A percentile compares a stretch with the other conserved stretches of the same genome.
Conservation (phyloP, 192 early-diverging fungal genomes). For the Entophlyctis helioformis region DNA sequence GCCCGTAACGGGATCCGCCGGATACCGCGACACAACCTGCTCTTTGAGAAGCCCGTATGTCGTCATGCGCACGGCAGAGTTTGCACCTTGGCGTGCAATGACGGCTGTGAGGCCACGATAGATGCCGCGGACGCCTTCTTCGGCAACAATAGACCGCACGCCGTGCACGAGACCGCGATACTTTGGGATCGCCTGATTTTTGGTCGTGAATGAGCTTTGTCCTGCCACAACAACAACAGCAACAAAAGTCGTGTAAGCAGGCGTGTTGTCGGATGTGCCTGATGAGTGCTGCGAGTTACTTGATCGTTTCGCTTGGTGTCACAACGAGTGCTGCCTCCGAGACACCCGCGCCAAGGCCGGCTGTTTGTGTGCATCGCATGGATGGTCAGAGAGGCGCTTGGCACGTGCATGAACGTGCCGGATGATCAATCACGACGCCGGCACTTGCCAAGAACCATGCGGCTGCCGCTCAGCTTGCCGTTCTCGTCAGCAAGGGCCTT, state of each 20-base stretch:
- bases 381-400: too few species aligned
- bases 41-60: slow-evolving; percentile 74
- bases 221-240: too few species aligned
- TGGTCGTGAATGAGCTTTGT: slow-evolving; percentile 93
- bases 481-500: slow-evolving; percentile 52
- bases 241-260: too few species aligned
- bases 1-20: slow-evolving; percentile 18
- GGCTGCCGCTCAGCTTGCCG: slow-evolving; percentile 58
- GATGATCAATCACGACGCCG: too few species aligned
- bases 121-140: slow-evolving; percentile 67
- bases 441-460: slow-evolving; percentile 46
- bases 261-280: too few species aligned
- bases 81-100: slow-evolving; percentile 90
- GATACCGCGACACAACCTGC: slow-evolving; percentile 16
- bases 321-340: slow-evolving; percentile 81
- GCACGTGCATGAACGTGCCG: too few species aligned
- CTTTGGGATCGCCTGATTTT: slow-evolving; percentile 52
- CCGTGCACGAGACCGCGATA: slow-evolving; percentile 78
- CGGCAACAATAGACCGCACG: slow-evolving; percentile 39
- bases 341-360: slow-evolving; percentile 79
- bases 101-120: slow-evolving; percentile 87
- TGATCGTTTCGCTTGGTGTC: slow-evolving; percentile 86
- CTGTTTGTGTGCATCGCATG: too few species aligned
- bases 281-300: too few species aligned
- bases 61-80: slow-evolving; percentile 84